A percentile compares a stretch with the other conserved stretches of the same genome.
phyloP scores from a whole-genome alignment of 2,329 filamentous ascomycete species.

The Zymoseptoria ardabiliae region DNA sequence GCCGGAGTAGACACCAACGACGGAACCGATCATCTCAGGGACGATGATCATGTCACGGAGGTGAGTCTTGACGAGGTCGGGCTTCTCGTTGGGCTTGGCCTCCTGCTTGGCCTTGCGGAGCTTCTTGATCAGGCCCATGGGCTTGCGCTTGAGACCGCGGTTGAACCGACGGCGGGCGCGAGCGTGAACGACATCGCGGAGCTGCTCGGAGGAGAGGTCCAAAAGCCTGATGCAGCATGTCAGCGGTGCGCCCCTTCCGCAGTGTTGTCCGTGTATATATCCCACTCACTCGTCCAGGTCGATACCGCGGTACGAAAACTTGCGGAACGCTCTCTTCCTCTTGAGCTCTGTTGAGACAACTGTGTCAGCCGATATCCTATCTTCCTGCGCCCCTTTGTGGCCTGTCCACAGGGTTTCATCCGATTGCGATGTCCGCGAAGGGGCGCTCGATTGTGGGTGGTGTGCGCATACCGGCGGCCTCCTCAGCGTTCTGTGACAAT shows the following conservation, averaged over 20 bases:
- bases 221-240: constrained; percentile 62
- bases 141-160: constrained; percentile 99
- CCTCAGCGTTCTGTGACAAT: constrained; percentile 73
- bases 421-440: constrained; percentile 22
- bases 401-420: constrained; percentile 36
- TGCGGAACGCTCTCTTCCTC: constrained; percentile 99
- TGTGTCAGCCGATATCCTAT: constrained; percentile 32
- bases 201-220: constrained; percentile 95
- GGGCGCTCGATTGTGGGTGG: constrained; percentile 18
- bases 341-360: constrained; percentile 67
- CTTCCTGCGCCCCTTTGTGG: constrained; percentile 35
- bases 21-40: constrained; percentile 98
- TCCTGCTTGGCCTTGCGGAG: constrained; percentile 99
- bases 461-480: constrained; percentile 66
- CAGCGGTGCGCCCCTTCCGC: constrained; percentile 6
- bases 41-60: constrained; percentile 99
- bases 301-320: constrained; percentile 99
- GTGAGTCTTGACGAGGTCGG: constrained; percentile 97
- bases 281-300: constrained; percentile 93
- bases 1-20: constrained; percentile 98
- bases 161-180: constrained; percentile 98
- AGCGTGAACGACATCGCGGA: constrained; percentile 98
- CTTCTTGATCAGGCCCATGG: constrained; percentile 99
- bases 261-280: constrained; percentile 4
- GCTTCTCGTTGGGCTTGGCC: constrained; percentile 99